A percentile compares a stretch with the other conserved stretches of the same genome.
Evolutionary conservation across 257 asterid genomes (phyloP).

Genomic region (Solanum commersonii): DNA sequence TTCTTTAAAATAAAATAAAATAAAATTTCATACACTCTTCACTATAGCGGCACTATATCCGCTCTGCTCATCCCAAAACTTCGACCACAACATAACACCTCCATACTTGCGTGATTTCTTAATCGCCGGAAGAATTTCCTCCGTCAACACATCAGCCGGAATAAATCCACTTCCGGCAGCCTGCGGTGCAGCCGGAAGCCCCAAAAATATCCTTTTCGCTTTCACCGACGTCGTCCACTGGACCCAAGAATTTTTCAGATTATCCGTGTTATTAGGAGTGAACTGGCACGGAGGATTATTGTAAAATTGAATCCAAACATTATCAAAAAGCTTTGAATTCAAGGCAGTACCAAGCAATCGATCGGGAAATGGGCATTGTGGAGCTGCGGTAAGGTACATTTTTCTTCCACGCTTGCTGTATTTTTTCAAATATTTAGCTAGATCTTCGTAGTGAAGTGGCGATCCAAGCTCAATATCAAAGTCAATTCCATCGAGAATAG

Average conservation of each 20-base stretch:
- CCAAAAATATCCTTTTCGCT: conserved; percentile 33
- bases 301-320: conserved; percentile 55
- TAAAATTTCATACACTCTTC: conserved; percentile 13
- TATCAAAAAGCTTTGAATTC: conserved; percentile 35
- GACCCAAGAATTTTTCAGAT: conserved; percentile 32
- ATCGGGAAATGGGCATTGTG: conserved; percentile 45
- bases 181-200: conserved; percentile 40
- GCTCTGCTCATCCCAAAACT: conserved; percentile 22
- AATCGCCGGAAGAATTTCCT: conserved; percentile 44
- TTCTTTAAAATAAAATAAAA: not conserved
- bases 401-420: conserved; percentile 5
- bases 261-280: not conserved
- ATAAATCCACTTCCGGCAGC: conserved; percentile 43
- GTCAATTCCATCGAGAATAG: not conserved
- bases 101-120: conserved; percentile 36
- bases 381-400: conserved; percentile 41
- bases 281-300: conserved; percentile 39
- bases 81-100: conserved; percentile 61
- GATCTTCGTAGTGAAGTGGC: not conserved
- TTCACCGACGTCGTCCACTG: conserved; percentile 18
- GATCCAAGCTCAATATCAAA: conserved; percentile 7
- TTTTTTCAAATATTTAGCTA: not conserved
- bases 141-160: conserved; percentile 35
- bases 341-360: conserved; percentile 19
- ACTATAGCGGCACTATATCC: conserved; percentile 32